Evolutionary conservation across 2,329 filamentous ascomycete species (phyloP).

Genomic region (Curvularia hawaiiensis): DNA sequence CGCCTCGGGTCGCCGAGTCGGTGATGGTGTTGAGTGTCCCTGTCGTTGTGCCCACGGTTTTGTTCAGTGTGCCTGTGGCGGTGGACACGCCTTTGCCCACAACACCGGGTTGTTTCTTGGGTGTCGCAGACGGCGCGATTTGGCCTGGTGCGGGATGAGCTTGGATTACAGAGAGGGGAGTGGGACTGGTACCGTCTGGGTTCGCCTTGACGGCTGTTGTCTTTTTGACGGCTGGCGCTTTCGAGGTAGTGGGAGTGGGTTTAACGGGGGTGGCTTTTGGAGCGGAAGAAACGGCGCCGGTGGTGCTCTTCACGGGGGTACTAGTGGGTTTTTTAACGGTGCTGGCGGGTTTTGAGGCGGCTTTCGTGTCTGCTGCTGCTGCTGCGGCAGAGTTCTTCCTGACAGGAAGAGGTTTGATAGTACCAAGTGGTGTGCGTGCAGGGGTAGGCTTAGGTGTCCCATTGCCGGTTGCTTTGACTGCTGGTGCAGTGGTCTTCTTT

Average conservation of each 20-base stretch:
- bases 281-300: conserved; percentile 12
- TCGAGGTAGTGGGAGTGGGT: conserved; percentile 1
- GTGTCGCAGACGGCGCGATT: conserved; percentile 15
- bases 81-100: conserved; percentile 43
- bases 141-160: conserved; percentile 35
- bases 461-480: conserved; percentile 25
- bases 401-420: conserved; percentile 26
- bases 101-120: conserved; percentile 41
- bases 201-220: conserved; percentile 23
- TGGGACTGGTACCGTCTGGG: conserved; percentile 37
- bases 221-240: conserved; percentile 35
- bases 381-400: conserved; percentile 12
- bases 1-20: conserved; percentile 45
- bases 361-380: not conserved
- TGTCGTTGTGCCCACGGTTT: conserved; percentile 43
- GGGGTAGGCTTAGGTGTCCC: conserved; percentile 24
- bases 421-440: conserved; percentile 22
- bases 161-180: conserved; percentile 31
- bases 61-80: conserved; percentile 43
- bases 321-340: conserved; percentile 22
- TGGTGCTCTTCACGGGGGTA: conserved; percentile 21
- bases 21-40: conserved; percentile 45
- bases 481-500: conserved; percentile 21
- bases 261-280: conserved; percentile 20
- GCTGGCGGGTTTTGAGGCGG: conserved; percentile 13